Evolutionary conservation across 192 early-diverging fungal genomes (phyloP), one percentile per base, ranked within the genome.

Genomic region (Lunasporangiospora selenospora): DNA sequence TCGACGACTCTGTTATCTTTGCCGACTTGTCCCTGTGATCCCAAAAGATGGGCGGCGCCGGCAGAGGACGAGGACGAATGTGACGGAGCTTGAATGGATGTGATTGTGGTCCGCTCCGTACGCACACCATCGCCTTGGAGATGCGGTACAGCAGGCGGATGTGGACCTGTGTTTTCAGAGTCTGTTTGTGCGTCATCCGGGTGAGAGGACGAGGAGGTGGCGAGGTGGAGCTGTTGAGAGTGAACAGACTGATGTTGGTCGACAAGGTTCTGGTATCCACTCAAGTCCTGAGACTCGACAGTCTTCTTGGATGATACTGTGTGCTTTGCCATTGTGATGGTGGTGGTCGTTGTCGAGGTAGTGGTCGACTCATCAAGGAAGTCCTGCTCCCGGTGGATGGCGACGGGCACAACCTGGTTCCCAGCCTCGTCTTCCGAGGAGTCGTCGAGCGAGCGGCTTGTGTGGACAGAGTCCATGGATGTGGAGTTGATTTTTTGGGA

Each of bases 201-300:
- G n/a, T n/a, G n/a, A n/a, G n/a, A n/a, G n/a, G n/a, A n/a, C n/a
- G n/a, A n/a, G n/a, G n/a, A n/a, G n/a, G n/a, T n/a, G n/a, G n/a
- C n/a, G n/a, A n/a, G n/a, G n/a, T n/a, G n/a, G n/a, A n/a, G n/a
- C n/a, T n/a, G n/a, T n/a, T n/a, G n/a, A n/a, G n/a, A n/a, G 30
- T 61, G 66, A 8, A 55, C 30, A 39, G 50, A 31, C 42, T 60
- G 58, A n/a, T 63, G 60, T 9, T 51, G 69, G 2, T 39, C 41
- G 7, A 48, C 54, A 18, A 73, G 48, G 16, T 21, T 39, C 10
- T 73, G 31, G 2, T 58, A 48, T 3, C 46, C 21, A 4, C 56
- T 61, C 31, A 29, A 48, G 37, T 29, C 5, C 38, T 21, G 23
- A 10, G n/a, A n/a, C 23, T 18, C 30, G 13, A 53, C 58, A 42